phyloP scores from a whole-genome alignment of 768 basidiomycete species.

The Tylopilus cervinicoccineus region DNA sequence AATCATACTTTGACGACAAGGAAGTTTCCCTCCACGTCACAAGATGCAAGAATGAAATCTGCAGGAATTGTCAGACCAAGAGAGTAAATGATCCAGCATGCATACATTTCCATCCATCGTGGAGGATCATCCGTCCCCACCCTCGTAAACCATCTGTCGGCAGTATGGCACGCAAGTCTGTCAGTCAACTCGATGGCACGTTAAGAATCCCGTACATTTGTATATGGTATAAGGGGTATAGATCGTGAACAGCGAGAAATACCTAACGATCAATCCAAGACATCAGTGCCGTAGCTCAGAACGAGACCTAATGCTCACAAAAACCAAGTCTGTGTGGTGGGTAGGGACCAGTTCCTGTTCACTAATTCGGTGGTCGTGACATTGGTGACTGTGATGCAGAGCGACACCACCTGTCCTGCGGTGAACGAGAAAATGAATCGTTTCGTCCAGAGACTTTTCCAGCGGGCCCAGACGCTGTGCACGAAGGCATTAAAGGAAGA shows the following conservation, averaged over 20 bases:
- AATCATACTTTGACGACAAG: slow-evolving; percentile 65
- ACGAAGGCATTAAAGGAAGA: slow-evolving; percentile 53
- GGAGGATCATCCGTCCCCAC: slow-evolving; percentile 68
- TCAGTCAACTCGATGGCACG: not conserved
- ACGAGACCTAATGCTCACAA: slow-evolving; percentile 45
- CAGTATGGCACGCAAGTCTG: not conserved
- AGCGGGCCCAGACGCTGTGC: slow-evolving; percentile 52
- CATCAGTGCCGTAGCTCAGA: not conserved
- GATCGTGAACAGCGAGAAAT: slow-evolving; percentile 67
- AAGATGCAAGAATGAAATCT: slow-evolving; percentile 77
- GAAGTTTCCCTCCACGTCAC: slow-evolving; percentile 88
- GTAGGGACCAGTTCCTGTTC: slow-evolving; percentile 61
- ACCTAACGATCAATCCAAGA: slow-evolving; percentile 39
- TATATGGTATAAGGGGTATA: slow-evolving; percentile 92
- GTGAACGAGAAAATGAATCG: slow-evolving; percentile 67
- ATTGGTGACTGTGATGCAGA: slow-evolving; percentile 88
- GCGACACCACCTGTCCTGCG: slow-evolving; percentile 77
- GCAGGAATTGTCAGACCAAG: slow-evolving; percentile 5
- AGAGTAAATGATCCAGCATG: not conserved
- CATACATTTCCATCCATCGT: slow-evolving; percentile 88
- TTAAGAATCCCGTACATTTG: slow-evolving; percentile 50
- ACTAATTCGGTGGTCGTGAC: slow-evolving; percentile 81
- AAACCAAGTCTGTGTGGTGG: slow-evolving; percentile 83
- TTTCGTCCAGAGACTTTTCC: slow-evolving; percentile 74
- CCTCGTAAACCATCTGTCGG: slow-evolving; percentile 73